Evolutionary conservation across 148 eudicot genomes (phyloP).

Genomic region (Vaccinium macrocarpon): DNA sequence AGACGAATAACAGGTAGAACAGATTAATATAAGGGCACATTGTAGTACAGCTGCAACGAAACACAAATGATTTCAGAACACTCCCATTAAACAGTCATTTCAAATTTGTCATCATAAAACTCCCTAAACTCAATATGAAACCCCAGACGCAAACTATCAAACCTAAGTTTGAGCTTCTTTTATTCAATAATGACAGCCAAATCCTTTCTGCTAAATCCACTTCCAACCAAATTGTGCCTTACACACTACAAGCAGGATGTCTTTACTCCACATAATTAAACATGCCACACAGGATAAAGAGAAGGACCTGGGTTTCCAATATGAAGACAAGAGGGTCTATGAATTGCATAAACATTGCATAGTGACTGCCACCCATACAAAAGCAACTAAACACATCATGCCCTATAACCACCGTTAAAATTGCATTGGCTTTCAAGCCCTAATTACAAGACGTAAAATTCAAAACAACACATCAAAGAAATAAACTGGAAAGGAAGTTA

Average conservation of each 20-base stretch:
- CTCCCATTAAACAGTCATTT: neutral
- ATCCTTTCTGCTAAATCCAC: neutral
- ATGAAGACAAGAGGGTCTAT: neutral
- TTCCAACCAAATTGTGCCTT: neutral
- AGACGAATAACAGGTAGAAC: neutral
- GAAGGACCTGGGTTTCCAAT: neutral
- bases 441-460: neutral
- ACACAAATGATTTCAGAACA: neutral
- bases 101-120: neutral
- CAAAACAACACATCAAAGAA: neutral
- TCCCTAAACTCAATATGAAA: neutral
- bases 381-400: neutral
- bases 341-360: neutral
- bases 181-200: neutral
- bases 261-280: neutral
- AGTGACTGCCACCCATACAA: neutral
- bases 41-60: neutral
- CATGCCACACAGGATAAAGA: neutral
- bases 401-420: neutral
- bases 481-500: conserved; percentile 10
- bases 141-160: neutral
- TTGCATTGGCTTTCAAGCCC: neutral
- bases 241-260: neutral
- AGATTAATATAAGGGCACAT: neutral
- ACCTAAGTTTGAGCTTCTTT: neutral